These are phyloP conservation scores for Wilcoxina mikolae DNA, from an alignment of 495 filamentous ascomycete species.

Conservation along the genomic window DNA sequence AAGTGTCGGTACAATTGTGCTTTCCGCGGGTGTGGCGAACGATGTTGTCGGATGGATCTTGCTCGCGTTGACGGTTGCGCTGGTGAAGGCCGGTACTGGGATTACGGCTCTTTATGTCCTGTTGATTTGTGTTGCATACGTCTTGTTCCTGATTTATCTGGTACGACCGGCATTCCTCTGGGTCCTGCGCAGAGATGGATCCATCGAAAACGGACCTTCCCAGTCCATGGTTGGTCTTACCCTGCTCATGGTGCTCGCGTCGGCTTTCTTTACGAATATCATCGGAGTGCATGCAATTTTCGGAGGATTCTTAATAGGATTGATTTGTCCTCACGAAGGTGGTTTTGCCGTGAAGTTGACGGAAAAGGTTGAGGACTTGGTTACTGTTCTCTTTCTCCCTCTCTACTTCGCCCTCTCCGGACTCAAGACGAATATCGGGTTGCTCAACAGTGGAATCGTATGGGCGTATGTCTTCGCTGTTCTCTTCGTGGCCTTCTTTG, in stretches of 20 bases:
- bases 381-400: slow-evolving; percentile 75
- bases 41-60: slow-evolving; percentile 93
- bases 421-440: slow-evolving; percentile 72
- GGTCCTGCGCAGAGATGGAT: slow-evolving; percentile 55
- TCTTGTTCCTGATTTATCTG: slow-evolving; percentile 58
- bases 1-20: slow-evolving; percentile 72
- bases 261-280: slow-evolving; percentile 88
- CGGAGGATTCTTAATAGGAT: slow-evolving; percentile 70
- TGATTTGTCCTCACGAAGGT: slow-evolving; percentile 88
- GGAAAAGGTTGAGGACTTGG: slow-evolving; percentile 90
- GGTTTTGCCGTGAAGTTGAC: slow-evolving; percentile 90
- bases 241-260: slow-evolving; percentile 60
- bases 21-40: slow-evolving; percentile 90
- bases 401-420: slow-evolving; percentile 94
- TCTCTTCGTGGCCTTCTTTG: slow-evolving; percentile 65
- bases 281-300: slow-evolving; percentile 90
- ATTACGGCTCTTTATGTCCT: slow-evolving; percentile 79
- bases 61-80: slow-evolving; percentile 80
- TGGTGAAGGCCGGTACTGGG: slow-evolving; percentile 79
- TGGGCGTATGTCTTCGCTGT: slow-evolving; percentile 91
- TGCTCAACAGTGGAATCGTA: slow-evolving; percentile 65
- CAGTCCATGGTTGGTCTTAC: slow-evolving; percentile 76
- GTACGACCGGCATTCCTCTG: slow-evolving; percentile 68
- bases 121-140: slow-evolving; percentile 58
- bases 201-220: slow-evolving; percentile 77